These are phyloP conservation scores for Penicillium frequentans DNA, from an alignment of 2,329 filamentous ascomycete genomes.

Conservation along the genomic window DNA sequence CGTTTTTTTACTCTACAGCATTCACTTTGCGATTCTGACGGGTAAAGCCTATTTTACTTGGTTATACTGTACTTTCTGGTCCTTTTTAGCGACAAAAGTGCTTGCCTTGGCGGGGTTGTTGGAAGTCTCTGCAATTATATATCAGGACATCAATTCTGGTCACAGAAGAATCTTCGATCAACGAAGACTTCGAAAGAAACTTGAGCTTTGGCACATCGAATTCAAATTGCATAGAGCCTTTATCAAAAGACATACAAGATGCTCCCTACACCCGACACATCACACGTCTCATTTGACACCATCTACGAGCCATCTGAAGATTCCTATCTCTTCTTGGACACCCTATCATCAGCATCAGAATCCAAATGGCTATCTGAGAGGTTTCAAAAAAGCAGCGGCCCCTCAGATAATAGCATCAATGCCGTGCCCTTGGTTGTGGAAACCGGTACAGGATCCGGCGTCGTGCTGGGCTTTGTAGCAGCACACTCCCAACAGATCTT, in stretches of 20 bases:
- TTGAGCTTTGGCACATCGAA: background rate
- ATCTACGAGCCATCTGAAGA: conserved; percentile 97
- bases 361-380: conserved; percentile 64
- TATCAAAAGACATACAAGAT: conserved; percentile 48
- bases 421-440: conserved; percentile 69
- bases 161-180: background rate
- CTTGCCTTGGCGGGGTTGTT: background rate
- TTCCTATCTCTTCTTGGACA: conserved; percentile 91
- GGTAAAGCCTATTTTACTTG: background rate
- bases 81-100: background rate
- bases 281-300: conserved; percentile 82
- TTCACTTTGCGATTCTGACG: background rate
- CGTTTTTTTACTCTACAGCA: background rate
- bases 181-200: background rate
- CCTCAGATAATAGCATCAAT: conserved; percentile 12
- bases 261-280: conserved; percentile 91
- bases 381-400: conserved; percentile 49
- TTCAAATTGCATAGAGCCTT: background rate
- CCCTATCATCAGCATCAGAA: conserved; percentile 72
- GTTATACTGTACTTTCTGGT: background rate
- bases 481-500: conserved; percentile 74
- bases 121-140: background rate
- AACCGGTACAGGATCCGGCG: conserved; percentile 86
- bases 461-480: conserved; percentile 85
- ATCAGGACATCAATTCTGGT: background rate